Base-by-base conservation (phyloP, 768 basidiomycete species). In the Thelephora aurantiotincta region DNA sequence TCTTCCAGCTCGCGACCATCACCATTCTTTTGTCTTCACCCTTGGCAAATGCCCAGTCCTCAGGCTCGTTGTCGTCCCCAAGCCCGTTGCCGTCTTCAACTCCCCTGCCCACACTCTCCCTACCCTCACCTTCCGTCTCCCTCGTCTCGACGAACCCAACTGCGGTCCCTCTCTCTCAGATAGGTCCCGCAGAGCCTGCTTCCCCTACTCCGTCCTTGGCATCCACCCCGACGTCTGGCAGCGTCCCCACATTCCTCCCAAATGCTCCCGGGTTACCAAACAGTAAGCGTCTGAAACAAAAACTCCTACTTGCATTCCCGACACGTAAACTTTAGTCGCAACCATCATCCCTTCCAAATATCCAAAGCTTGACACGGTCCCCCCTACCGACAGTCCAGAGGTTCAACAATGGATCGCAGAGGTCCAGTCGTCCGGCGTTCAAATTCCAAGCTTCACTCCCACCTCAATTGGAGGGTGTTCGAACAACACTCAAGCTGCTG, bases 401-500 rank as follows among this genome's bases (percentile, higher is more conserved):
- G 83, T 88, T 7, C 65, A 74, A 53, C 70, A 75, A 56, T 89
- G 86, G 86, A 77, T 80, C n/a, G 45, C 68, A 47, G 75, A 82
- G 12, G 77, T 87, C 20, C 43, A 56, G 5, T 63, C 65, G 38
- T 74, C 77, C 9, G 79, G 80, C 34, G 54, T 83, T 35, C 41
- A 56, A 2, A 80, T 86, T 55, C 84, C 86, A 6, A 54, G 68
- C 58, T 63, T 82, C 51, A 16, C 60, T 2, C 60, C 63, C 20
- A 82, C 67, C n/a, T 53, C 49, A n/a, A 46, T 54, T 16, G 63
- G 62, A 44, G 63, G 67, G 20, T 89, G 86, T 58, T 59, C 74
- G 1, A 69, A 73, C 34, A 83, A 86, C 58, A 60, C 57, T 0
- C 50, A 56, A 6, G 74, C 71, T 1, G 79, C 74, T 7, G 69